Percentiles rank a stretch among this genome's conserved stretches.
Evolutionary conservation across 176 grass and related monocot species (phyloP).

Genomic region (Aegilops tauschii): DNA sequence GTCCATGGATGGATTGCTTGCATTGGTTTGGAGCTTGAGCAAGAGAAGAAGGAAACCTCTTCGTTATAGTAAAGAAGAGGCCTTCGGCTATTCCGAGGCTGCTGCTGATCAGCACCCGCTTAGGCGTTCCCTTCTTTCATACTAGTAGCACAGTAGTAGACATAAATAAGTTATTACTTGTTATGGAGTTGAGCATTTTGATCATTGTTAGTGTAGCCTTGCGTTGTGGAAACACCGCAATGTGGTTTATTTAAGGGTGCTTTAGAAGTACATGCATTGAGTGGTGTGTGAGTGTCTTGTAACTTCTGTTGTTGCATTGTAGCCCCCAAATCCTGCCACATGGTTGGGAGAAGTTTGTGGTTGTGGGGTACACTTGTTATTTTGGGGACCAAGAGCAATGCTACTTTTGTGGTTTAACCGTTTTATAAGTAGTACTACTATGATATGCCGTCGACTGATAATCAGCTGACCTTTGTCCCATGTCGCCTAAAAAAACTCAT

Average conservation of each 20-base stretch:
- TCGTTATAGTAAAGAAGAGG: conserved; percentile 43
- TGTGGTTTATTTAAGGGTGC: conserved; percentile 15
- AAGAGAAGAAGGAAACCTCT: conserved; percentile 28
- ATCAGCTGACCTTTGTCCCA: neutral
- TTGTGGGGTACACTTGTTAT: neutral
- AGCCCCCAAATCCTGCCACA: conserved; percentile 10
- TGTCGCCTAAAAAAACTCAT: neutral
- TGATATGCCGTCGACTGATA: neutral
- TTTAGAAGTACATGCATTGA: conserved; percentile 14
- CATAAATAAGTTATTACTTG: conserved; percentile 15
- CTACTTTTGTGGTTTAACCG: neutral
- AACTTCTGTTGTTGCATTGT: conserved; percentile 32
- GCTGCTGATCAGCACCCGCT: conserved; percentile 84
- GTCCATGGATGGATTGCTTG: neutral
- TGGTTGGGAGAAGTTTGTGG: conserved; percentile 37
- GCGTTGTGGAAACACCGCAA: neutral
- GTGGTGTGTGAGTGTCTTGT: conserved; percentile 24
- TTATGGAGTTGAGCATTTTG: neutral
- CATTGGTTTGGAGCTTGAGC: conserved; percentile 4
- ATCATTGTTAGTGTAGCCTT: conserved; percentile 1
- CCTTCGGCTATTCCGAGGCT: conserved; percentile 65
- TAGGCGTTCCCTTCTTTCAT: conserved; percentile 47
- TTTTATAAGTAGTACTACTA: neutral
- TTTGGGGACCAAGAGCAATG: conserved; percentile 1
- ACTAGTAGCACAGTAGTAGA: neutral